These are phyloP conservation scores for Oryza meyeriana DNA, from an alignment of 176 grass and related monocot species.

Conservation along the genomic window DNA sequence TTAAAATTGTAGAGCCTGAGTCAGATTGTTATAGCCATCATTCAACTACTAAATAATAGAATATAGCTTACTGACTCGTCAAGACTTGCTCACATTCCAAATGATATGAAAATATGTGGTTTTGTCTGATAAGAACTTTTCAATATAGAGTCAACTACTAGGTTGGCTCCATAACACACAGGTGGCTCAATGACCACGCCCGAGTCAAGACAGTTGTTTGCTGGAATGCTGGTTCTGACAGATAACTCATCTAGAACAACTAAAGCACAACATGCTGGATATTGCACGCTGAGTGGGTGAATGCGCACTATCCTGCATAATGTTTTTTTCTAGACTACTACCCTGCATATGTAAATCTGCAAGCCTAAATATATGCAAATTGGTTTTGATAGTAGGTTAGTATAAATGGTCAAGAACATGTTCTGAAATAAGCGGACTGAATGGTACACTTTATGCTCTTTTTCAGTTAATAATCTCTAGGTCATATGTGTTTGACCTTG, in stretches of 20 bases:
- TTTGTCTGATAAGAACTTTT: conserved; percentile 15
- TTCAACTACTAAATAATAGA: neutral
- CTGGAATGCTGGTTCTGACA: neutral
- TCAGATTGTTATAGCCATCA: neutral
- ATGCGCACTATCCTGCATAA: neutral
- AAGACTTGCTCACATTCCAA: neutral
- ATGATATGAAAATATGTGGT: neutral
- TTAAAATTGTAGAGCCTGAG: neutral
- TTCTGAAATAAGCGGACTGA: neutral
- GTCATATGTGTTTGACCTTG: neutral
- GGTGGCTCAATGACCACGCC: neutral
- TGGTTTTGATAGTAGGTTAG: neutral
- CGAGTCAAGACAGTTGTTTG: neutral
- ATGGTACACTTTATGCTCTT: neutral
- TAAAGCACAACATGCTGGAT: neutral
- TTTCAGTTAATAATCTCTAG: neutral
- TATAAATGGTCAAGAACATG: neutral
- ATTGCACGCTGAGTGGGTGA: neutral
- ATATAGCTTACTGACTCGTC: neutral
- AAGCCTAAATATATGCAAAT: conserved; percentile 6
- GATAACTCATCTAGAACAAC: neutral
- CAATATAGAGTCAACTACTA: neutral
- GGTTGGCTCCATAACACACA: neutral
- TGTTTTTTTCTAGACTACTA: neutral
- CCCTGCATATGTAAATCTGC: neutral